Conservation (phyloP, 768 basidiomycete species). For the Coprinellus aureogranulatus region DNA sequence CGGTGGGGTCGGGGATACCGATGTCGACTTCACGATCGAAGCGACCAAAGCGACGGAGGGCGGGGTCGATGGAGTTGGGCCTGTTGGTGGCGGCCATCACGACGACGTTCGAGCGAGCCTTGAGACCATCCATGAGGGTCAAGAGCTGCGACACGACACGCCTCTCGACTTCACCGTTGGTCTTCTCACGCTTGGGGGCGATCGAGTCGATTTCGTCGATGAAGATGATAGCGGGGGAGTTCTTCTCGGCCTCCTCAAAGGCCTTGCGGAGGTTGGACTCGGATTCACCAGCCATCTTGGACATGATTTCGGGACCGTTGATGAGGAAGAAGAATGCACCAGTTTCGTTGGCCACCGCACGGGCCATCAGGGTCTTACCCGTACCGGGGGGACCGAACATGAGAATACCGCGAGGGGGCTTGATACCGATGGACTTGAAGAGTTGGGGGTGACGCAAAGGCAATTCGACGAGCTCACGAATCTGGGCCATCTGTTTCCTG, state of each 20-base stretch:
- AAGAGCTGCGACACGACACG: slow-evolving; percentile 98
- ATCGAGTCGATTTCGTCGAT: slow-evolving; percentile 99
- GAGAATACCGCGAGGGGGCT: slow-evolving; percentile 97
- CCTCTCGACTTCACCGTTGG: slow-evolving; percentile 99
- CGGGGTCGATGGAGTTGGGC: slow-evolving; percentile 99
- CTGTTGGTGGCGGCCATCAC: slow-evolving; percentile 99
- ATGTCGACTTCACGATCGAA: slow-evolving; percentile 99
- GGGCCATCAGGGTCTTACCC: slow-evolving; percentile 99
- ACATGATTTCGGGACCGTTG: slow-evolving; percentile 99
- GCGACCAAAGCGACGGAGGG: slow-evolving; percentile 96
- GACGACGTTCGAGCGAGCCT: slow-evolving; percentile 97
- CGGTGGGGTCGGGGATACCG: slow-evolving; percentile 98
- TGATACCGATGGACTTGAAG: slow-evolving; percentile 99
- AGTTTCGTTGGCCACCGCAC: slow-evolving; percentile 98
- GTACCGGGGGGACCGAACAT: slow-evolving; percentile 99
- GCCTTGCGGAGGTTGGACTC: slow-evolving; percentile 98
- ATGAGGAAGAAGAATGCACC: slow-evolving; percentile 99
- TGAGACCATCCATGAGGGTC: slow-evolving; percentile 98
- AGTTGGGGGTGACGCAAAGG: slow-evolving; percentile 98
- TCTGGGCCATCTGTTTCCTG: slow-evolving; percentile 99
- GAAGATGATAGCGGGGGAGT: slow-evolving; percentile 99
- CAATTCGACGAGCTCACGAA: slow-evolving; percentile 97
- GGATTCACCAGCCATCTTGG: slow-evolving; percentile 99
- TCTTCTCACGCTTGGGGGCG: slow-evolving; percentile 99
- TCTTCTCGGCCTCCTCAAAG: slow-evolving; percentile 99